Base-by-base conservation (phyloP, 2,329 filamentous ascomycete species). In the Alternaria arborescens region DNA sequence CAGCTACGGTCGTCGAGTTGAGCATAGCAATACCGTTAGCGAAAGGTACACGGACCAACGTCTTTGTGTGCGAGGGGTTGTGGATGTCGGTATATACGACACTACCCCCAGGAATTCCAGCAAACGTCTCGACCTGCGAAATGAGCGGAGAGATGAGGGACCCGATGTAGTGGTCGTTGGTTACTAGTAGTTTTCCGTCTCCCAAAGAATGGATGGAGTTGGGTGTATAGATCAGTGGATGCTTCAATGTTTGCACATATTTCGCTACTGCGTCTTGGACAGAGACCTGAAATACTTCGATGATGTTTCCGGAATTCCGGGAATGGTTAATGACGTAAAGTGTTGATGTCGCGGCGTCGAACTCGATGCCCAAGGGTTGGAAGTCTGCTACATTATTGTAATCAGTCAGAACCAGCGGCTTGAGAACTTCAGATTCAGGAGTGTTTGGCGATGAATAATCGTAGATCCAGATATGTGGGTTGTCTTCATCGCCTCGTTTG, bases 321-420 rank as follows among this genome's bases (percentile, higher is more conserved):
- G 76, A 75, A 65, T 82, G 80, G 60, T 81, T 82, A 54, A 77
- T 71, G 14, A 81, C 72, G 54, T 78, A 79, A 8, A 83, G 70
- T 0, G 71, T 79, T 4, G 73, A 71, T 11, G 73, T 77, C 5
- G 56, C 28, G 3, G 70, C 50, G 16, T 81, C 74, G 34, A 77
- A 79, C 5, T 77, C 75, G 4, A 83, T 71, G 5, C 81, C 80
- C 1, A 83, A 68, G 1, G 81, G 81, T 54, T 83, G 80, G 56
- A 82, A 79, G 50, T 80, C 75, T 20, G 54, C 55, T 6, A 61
- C 58, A 22, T 62, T 55, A 6, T 67, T 60, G 53, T 73, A 76
- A 46, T 74, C 61, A 30, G 68, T 48, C 2, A 78, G 60, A 0
- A 56, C 54, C 20, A 81, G 60, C 5, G 64, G 67, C 18, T 66